phyloP scores from a whole-genome alignment of 2,329 filamentous ascomycete species.

The Monosporascus sp. region DNA sequence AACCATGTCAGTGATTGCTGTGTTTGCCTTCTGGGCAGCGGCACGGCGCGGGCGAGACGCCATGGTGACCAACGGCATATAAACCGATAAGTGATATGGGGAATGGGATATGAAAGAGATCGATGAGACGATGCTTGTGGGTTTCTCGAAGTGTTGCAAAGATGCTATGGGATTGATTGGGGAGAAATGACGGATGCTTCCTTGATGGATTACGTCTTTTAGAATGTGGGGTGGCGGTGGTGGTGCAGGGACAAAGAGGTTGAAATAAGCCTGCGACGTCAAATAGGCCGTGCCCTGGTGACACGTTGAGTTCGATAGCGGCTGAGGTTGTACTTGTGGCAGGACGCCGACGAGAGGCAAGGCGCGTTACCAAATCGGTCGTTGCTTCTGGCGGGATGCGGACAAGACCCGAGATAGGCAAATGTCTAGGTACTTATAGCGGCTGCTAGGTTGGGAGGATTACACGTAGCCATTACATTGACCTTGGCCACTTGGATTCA shows the following conservation, averaged over 20 bases:
- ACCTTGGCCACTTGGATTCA: constrained; percentile 21
- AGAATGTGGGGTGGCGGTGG: constrained; percentile 6
- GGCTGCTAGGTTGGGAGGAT: constrained; percentile 3
- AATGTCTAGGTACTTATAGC: no score
- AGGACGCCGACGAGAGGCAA: constrained; percentile 15
- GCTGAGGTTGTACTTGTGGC: constrained; percentile 4
- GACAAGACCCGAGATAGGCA: not conserved
- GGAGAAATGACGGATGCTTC: not conserved
- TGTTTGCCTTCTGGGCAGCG: constrained; percentile 39
- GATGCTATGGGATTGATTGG: not conserved
- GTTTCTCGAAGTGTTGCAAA: not conserved
- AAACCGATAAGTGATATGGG: not conserved
- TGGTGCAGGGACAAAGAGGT: constrained; percentile 18
- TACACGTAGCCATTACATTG: constrained; percentile 19
- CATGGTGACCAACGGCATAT: constrained; percentile 14
- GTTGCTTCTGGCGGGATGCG: no score
- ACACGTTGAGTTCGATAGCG: constrained; percentile 9
- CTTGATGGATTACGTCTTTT: not conserved
- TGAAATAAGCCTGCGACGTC: constrained; percentile 23
- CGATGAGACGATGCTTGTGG: constrained; percentile 1
- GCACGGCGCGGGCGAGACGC: constrained; percentile 33
- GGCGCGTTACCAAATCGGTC: not conserved
- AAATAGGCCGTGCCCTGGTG: constrained; percentile 9
- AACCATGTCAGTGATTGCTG: constrained; percentile 45
- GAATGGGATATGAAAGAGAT: not conserved